These are phyloP conservation scores for Colletotrichum sp. DNA, from an alignment of 2,329 filamentous ascomycete species.

Conservation along the genomic window DNA sequence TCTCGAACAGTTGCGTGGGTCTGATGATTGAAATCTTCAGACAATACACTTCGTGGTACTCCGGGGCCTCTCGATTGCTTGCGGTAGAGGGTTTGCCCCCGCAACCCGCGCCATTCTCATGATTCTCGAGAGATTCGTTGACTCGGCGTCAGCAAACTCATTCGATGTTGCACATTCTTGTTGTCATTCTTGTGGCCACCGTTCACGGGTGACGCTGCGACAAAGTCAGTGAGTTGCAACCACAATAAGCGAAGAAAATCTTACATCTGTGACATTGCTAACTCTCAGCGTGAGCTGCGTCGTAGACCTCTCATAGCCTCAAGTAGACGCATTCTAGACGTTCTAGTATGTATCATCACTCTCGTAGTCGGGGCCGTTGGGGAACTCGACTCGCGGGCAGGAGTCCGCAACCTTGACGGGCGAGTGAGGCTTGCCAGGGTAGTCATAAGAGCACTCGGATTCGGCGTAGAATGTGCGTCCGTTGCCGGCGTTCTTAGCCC, in stretches of 20 bases:
- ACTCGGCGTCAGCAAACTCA: neutral
- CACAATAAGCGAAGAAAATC: neutral
- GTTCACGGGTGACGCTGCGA: neutral
- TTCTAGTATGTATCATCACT: neutral
- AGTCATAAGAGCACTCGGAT: conserved; percentile 18
- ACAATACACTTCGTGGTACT: neutral
- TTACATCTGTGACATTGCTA: neutral
- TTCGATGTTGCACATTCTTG: neutral
- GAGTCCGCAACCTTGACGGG: neutral
- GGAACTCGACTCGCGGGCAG: neutral
- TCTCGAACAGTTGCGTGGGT: neutral
- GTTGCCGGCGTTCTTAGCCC: conserved; percentile 1
- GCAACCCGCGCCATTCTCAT: neutral
- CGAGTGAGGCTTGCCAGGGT: neutral
- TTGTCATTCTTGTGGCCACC: neutral
- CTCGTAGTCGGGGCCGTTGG: neutral
- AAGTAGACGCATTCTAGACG: neutral
- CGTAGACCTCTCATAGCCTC: neutral
- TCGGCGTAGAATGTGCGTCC: neutral
- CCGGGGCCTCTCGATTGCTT: neutral
- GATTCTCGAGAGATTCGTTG: neutral
- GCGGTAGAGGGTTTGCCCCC: neutral
- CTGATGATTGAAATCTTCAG: neutral
- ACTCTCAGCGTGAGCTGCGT: neutral
- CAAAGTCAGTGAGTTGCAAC: neutral